A percentile compares a stretch with the other conserved stretches of the same genome.
Conservation (phyloP, 2,329 filamentous ascomycete species). For the Hyphodiscus sp. region DNA sequence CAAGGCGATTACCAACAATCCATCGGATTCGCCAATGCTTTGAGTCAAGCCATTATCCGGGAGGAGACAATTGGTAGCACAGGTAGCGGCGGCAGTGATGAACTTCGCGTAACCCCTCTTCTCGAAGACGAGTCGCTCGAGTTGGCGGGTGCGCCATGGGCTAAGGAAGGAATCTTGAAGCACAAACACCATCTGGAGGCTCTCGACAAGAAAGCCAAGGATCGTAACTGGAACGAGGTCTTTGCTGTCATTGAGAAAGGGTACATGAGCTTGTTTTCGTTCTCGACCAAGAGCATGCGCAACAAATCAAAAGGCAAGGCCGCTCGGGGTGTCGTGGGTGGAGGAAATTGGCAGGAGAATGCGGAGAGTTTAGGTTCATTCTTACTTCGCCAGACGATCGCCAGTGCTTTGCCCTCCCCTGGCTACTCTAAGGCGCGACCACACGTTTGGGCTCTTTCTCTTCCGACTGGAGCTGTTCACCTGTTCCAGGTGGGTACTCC, state of each 20-base stretch:
- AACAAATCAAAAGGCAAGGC: constrained; percentile 55
- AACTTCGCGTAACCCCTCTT: constrained; percentile 49
- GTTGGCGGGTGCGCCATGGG: constrained; percentile 91
- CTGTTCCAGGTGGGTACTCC: constrained; percentile 96
- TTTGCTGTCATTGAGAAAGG: constrained; percentile 97
- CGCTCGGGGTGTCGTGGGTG: constrained; percentile 67
- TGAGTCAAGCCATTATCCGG: constrained; percentile 93
- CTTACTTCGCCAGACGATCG: constrained; percentile 82
- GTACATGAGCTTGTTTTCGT: constrained; percentile 89
- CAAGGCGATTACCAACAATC: constrained; percentile 87
- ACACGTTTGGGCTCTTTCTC: constrained; percentile 87
- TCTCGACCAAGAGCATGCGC: constrained; percentile 70
- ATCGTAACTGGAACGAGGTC: constrained; percentile 89
- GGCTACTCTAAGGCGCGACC: constrained; percentile 88
- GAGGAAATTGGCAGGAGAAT: constrained; percentile 97
- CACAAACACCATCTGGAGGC: constrained; percentile 95
- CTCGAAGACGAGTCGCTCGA: constrained; percentile 91
- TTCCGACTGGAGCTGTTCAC: constrained; percentile 90
- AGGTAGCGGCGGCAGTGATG: constrained; percentile 33
- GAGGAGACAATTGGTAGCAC: constrained; percentile 62
- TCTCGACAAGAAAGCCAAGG: constrained; percentile 85
- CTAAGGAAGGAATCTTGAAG: constrained; percentile 91
- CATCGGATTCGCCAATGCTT: constrained; percentile 93
- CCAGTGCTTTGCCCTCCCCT: constrained; percentile 80
- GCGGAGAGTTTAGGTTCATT: constrained; percentile 86